Conservation (phyloP, 805 yeast species). For the Lipomyces sp. region DNA sequence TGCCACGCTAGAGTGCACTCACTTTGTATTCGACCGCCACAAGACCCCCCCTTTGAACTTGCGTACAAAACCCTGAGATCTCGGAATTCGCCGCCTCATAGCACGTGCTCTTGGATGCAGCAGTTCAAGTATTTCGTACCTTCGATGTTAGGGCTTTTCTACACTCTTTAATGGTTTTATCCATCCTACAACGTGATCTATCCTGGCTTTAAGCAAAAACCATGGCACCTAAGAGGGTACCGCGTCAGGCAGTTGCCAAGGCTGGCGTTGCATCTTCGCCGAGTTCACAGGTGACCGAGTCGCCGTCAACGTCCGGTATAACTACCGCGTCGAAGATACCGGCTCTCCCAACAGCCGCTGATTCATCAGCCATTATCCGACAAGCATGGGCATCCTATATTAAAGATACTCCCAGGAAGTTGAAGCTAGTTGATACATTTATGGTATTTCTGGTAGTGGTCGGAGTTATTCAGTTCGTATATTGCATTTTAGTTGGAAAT, state of each 20-base stretch:
- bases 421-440: conserved; percentile 74
- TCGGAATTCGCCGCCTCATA: too few species aligned
- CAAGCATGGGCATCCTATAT: conserved; percentile 22
- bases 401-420: conserved; percentile 34
- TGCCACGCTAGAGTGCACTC: too few species aligned
- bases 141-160: too few species aligned
- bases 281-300: not conserved
- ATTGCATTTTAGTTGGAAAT: conserved; percentile 76
- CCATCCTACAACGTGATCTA: not conserved
- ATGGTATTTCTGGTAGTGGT: conserved; percentile 71
- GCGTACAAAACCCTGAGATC: too few species aligned
- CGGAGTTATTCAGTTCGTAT: conserved; percentile 79
- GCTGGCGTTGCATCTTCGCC: conserved; percentile 1
- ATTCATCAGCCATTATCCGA: conserved; percentile 21
- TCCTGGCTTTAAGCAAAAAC: not conserved
- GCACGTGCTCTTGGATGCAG: too few species aligned
- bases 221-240: conserved; percentile 13
- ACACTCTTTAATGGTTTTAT: too few species aligned
- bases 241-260: conserved; percentile 3
- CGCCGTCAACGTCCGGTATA: not conserved
- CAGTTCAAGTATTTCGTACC: too few species aligned
- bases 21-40: too few species aligned
- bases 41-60: too few species aligned
- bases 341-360: conserved; percentile 20
- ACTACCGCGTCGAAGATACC: not conserved